These are phyloP conservation scores for Cordyceps pruinosa DNA, from an alignment of 2,329 filamentous ascomycete genomes.

Conservation along the genomic window DNA sequence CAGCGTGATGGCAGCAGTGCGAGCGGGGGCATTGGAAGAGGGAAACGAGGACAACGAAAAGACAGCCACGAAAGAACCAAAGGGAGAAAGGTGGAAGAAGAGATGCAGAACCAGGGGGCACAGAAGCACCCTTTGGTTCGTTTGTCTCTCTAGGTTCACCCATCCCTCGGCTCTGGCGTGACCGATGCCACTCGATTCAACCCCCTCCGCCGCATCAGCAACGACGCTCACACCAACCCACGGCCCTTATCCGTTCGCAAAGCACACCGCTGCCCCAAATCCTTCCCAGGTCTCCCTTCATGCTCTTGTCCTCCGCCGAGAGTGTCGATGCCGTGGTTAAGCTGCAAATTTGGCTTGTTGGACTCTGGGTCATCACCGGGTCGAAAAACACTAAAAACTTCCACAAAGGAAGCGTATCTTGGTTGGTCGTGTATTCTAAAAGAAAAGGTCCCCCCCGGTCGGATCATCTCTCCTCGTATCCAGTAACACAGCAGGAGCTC, in stretches of 20 bases:
- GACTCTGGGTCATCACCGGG: conserved; percentile 45
- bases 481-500: background rate
- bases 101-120: background rate
- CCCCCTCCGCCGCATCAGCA: background rate
- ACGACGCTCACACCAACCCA: background rate
- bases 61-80: background rate
- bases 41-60: background rate
- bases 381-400: conserved; percentile 12
- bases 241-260: background rate
- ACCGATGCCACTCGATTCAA: background rate
- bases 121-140: background rate
- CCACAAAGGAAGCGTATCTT: conserved; percentile 12
- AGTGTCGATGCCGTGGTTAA: conserved; percentile 29
- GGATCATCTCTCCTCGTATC: background rate
- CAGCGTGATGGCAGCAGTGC: background rate
- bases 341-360: conserved; percentile 55
- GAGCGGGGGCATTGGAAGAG: background rate
- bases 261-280: background rate
- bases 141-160: background rate
- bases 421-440: conserved; percentile 7
- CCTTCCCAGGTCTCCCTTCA: background rate
- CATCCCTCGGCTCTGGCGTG: background rate
- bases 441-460: background rate
- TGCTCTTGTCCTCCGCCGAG: background rate
- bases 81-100: background rate